A percentile compares a stretch with the other conserved stretches of the same genome.
These are phyloP conservation scores for Agrostemma githago DNA, from an alignment of 148 eudicot genomes.

Conservation along the genomic window DNA sequence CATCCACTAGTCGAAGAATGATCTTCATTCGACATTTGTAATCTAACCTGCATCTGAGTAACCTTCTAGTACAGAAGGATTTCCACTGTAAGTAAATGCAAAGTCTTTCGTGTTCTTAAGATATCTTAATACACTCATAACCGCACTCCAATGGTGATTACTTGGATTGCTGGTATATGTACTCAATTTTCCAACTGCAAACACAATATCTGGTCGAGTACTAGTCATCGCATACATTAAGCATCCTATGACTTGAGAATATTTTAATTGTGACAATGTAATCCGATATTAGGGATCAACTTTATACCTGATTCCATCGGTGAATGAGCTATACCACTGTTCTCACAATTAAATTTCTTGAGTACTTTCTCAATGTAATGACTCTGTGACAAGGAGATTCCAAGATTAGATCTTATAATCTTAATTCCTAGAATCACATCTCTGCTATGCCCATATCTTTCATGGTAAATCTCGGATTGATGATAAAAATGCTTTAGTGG, in stretches of 20 bases:
- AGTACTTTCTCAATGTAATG: not conserved
- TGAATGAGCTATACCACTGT: too few relatives aligned
- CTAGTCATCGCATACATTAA: too few relatives aligned
- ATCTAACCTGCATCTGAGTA: slow-evolving; percentile 20
- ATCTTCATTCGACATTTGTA: not conserved
- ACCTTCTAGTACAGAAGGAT: too few relatives aligned
- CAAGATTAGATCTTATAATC: not conserved
- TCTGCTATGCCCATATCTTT: not conserved
- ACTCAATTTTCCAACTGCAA: not conserved
- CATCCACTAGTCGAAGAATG: slow-evolving; percentile 22
- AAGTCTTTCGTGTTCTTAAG: too few relatives aligned
- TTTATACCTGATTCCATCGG: too few relatives aligned
- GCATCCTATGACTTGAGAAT: too few relatives aligned
- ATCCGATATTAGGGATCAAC: too few relatives aligned
- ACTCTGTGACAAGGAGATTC: not conserved
- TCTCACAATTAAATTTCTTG: too few relatives aligned
- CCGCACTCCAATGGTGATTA: slow-evolving; percentile 7
- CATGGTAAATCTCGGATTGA: slow-evolving; percentile 17
- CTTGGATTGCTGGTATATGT: slow-evolving; percentile 2
- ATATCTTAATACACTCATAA: too few relatives aligned
- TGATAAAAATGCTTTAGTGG: not conserved
- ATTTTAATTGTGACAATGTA: too few relatives aligned
- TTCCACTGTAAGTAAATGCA: too few relatives aligned
- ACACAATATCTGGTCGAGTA: slow-evolving; percentile 17
- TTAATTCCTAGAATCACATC: not conserved